Evolutionary conservation across 306 rosid genomes (phyloP), one percentile per base, ranked within the genome.

Genomic region (Rosa persica): DNA sequence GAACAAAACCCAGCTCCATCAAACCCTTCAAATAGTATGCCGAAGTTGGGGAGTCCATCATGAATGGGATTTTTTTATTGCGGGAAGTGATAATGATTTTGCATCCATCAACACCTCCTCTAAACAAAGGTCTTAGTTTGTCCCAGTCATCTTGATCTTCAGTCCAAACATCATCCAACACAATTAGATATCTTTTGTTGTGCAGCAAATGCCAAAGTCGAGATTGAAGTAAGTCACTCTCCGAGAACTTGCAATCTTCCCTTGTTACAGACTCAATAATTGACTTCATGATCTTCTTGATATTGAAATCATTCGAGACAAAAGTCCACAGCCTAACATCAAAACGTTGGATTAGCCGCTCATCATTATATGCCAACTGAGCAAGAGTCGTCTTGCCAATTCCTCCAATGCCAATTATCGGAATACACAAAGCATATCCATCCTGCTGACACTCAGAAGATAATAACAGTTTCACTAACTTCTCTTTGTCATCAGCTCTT

Each of bases 131-230:
- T 22, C 16, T 46, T 0, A 80, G 25, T 20, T 74, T 25, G 11
- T 67, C 54, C 83, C 83, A 80, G 13, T 73, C 83, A 7, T 25
- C 62, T 1, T 19, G 47, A 6, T 74, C 22, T 36, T 66, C 78
- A 0, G 55, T 54, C 79, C 83, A 80, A 54, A 80, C 51, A 43
- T 81, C 83, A 42, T 81, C 83, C 2, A 80, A 43, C 36, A 80
- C 76, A 0, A 78, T 2, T 8, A 80, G 3, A 48, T 25, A 52
- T 43, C 48, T 68, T 43, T 68, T 81, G 0, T 57, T 40, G 8
- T 15, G 36, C 44, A 81, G 52, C 23, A 9, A 22, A 7, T 71
- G 8, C 23, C 19, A 8, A 2, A 75, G 5, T 16, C 0, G 22
- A 38, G 20, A 30, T 38, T 81, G 71, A 13, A 81, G 65, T 39